Conservation (phyloP, 164 flowering plant species). For the Aristolochia fimbriata region DNA sequence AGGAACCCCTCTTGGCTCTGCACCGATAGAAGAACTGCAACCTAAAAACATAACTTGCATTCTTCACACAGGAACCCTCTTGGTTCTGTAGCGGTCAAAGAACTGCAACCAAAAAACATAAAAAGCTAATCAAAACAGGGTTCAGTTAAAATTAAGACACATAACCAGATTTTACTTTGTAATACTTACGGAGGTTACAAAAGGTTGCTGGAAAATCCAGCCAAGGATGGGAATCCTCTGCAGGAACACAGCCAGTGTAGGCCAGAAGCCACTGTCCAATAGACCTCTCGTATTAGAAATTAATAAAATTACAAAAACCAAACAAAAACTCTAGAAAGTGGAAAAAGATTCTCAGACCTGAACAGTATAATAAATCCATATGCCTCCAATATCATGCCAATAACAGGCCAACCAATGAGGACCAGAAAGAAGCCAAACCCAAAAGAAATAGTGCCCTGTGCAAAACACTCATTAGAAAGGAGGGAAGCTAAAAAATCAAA, state of each 20-base stretch:
- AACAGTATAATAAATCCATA: slow-evolving; percentile 89
- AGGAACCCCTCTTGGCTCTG: slow-evolving; percentile 23
- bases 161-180: background rate
- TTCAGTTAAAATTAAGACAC: background rate
- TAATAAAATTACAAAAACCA: background rate
- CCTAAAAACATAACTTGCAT: slow-evolving; percentile 1
- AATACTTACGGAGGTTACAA: slow-evolving; percentile 66
- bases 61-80: slow-evolving; percentile 25
- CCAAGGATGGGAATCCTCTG: slow-evolving; percentile 92
- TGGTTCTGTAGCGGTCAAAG: slow-evolving; percentile 21
- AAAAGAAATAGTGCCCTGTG: slow-evolving; percentile 85
- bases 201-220: slow-evolving; percentile 93
- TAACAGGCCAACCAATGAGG: slow-evolving; percentile 84
- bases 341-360: slow-evolving; percentile 39
- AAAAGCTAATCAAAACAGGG: background rate
- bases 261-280: slow-evolving; percentile 89
- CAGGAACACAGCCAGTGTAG: slow-evolving; percentile 78
- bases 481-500: background rate
- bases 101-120: slow-evolving; percentile 13
- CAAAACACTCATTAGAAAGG: slow-evolving; percentile 3
- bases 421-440: slow-evolving; percentile 84
- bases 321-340: background rate
- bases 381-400: slow-evolving; percentile 91
- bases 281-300: slow-evolving; percentile 16
- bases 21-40: slow-evolving; percentile 22